Base-by-base conservation (phyloP, 164 flowering plant genomes). In the Dillenia turbinata region DNA sequence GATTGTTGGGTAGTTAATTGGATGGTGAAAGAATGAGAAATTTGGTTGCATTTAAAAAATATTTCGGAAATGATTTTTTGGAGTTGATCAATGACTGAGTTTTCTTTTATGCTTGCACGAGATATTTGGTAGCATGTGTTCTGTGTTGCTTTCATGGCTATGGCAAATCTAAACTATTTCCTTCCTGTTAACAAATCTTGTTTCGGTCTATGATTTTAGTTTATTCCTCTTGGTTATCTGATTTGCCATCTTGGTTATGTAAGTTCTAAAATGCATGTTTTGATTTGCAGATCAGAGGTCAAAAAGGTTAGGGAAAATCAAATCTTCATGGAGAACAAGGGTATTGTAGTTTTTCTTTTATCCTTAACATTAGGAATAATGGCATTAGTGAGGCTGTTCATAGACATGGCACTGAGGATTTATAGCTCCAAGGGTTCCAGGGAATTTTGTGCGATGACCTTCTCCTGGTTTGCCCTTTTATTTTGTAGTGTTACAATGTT, bases 261-360 rank as follows among this genome's bases (percentile, higher is more conserved):
- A 8, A 9, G 52, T 15, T 10, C 19, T 49, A n/a, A 22, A n/a
- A 43, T 15, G 50, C 17, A 33, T 9, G 40, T 12, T 9, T 47
- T 19, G 43, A 15, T 56, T 67, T 75, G 84, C 96, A 93, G 98
- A 76, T 79, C 62, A 52, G 85, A 83, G 71, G 81, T 93, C 12
- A 79, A 81, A 61, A 74, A 63, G 65, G 84, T 86, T n/a, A 52
- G 12, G 58, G 72, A 66, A 55, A 76, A 78, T 64, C 97, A 86
- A 53, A 51, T 46, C n/a, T 71, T 75, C 51, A 70, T 89, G 86
- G 95, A 86, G 75, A 85, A 82, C 49, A 90, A 86, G 79, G 86
- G 89, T 52, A 57, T 83, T 26, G 73, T 64, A 2, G 74, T 87
- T 10, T 79, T 93, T 69, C 61, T 87, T 59, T 53, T 83, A 44